Conservation (phyloP, 345 rosid genomes). For the Jatropha curcas region DNA sequence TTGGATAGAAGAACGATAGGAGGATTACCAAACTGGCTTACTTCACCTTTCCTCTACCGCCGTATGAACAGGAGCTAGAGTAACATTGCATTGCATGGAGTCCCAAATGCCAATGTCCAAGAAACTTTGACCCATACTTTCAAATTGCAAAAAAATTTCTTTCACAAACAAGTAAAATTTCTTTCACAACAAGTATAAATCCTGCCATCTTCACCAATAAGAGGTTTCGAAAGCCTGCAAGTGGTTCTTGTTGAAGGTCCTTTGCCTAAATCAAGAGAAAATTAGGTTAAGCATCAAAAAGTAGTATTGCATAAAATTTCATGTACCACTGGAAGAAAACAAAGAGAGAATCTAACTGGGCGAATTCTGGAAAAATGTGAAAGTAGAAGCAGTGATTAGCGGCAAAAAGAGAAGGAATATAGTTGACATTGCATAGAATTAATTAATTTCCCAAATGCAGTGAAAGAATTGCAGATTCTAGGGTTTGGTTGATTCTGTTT, state of each 20-base stretch:
- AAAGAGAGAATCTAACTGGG: neutral
- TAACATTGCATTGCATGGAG: constrained; percentile 52
- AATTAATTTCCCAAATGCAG: neutral
- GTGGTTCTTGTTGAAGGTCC: constrained; percentile 18
- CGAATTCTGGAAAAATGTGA: neutral
- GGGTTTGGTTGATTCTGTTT: neutral
- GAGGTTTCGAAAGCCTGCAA: constrained; percentile 61
- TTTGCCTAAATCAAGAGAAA: constrained; percentile 29
- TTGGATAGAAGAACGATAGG: no score
- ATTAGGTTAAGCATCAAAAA: no score
- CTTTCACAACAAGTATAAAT: constrained; percentile 64
- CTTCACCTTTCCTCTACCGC: constrained; percentile 60
- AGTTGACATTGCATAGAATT: constrained; percentile 1
- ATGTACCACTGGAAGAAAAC: no score
- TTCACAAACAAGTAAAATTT: constrained; percentile 53
- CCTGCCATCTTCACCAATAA: constrained; percentile 63
- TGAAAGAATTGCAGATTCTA: neutral
- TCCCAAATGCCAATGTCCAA: constrained; percentile 67
- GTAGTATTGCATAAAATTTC: neutral
- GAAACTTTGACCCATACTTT: constrained; percentile 68
- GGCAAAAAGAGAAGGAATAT: constrained; percentile 1
- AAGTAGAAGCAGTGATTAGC: neutral
- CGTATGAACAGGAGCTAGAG: constrained; percentile 58
- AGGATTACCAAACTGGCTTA: no score
- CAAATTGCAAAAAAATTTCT: constrained; percentile 65